Percentiles rank a stretch among this genome's conserved stretches.
These are phyloP conservation scores for Hirschfeldia incana DNA, from an alignment of 345 rosid genomes.

Conservation along the genomic window DNA sequence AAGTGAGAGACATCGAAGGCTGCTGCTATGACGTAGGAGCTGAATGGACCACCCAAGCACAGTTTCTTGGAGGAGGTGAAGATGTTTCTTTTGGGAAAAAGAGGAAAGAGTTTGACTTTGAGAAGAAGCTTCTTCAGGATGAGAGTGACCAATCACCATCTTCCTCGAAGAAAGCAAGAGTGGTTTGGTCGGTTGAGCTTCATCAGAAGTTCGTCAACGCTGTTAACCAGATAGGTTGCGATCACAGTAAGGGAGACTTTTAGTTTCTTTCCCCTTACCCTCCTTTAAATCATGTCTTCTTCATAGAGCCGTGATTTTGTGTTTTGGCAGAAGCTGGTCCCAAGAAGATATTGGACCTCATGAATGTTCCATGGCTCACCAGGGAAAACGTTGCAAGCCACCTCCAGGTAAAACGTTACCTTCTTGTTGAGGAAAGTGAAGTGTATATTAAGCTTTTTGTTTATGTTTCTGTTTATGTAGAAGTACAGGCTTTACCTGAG, in stretches of 20 bases:
- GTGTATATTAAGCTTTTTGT: constrained; percentile 8
- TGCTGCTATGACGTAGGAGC: constrained; percentile 46
- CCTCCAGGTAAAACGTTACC: constrained; percentile 64
- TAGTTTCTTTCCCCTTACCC: constrained; percentile 13
- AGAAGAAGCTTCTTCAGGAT: constrained; percentile 60
- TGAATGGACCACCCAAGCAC: constrained; percentile 54
- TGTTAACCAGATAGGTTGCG: constrained; percentile 88
- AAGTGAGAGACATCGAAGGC: constrained; percentile 69
- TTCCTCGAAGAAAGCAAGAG: constrained; percentile 84
- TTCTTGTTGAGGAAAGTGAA: background rate
- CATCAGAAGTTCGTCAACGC: constrained; percentile 98
- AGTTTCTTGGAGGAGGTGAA: constrained; percentile 58
- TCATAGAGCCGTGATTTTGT: constrained; percentile 40
- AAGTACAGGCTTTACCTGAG: constrained; percentile 92
- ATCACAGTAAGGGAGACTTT: constrained; percentile 58
- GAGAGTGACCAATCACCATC: constrained; percentile 46
- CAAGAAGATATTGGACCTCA: constrained; percentile 90
- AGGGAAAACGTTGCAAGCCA: constrained; percentile 98
- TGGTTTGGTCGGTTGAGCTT: constrained; percentile 88
- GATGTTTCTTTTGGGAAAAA: constrained; percentile 53
- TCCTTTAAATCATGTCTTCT: constrained; percentile 20
- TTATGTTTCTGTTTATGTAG: constrained; percentile 46
- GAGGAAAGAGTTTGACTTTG: constrained; percentile 70
- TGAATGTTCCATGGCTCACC: constrained; percentile 94
- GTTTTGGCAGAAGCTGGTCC: constrained; percentile 93